These are phyloP conservation scores for Irpex sp. DNA, from an alignment of 1,284 basidiomycete species.

Conservation along the genomic window DNA sequence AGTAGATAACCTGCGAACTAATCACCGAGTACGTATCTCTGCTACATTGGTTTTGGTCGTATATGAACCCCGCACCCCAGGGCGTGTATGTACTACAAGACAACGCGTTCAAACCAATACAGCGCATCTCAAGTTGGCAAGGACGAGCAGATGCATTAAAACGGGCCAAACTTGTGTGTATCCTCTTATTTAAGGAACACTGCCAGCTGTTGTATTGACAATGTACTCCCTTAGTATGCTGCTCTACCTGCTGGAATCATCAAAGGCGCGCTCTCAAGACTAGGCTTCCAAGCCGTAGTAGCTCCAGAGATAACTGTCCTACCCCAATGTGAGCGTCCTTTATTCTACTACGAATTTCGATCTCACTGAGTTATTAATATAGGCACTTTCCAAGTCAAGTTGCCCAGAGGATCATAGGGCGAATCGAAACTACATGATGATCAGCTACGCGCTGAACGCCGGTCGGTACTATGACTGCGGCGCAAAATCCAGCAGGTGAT, in stretches of 20 bases:
- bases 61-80: slow-evolving; percentile 33
- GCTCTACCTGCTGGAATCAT: slow-evolving; percentile 79
- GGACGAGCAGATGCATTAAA: slow-evolving; percentile 68
- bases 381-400: slow-evolving; percentile 80
- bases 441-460: neutral
- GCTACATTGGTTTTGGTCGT: neutral
- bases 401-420: slow-evolving; percentile 49
- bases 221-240: slow-evolving; percentile 51
- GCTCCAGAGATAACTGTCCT: slow-evolving; percentile 72
- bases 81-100: slow-evolving; percentile 94
- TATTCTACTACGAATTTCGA: too few species aligned
- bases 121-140: slow-evolving; percentile 73
- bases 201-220: neutral
- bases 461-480: slow-evolving; percentile 7
- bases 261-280: slow-evolving; percentile 70
- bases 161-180: slow-evolving; percentile 63
- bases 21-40: slow-evolving; percentile 66
- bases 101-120: slow-evolving; percentile 81
- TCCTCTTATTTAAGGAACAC: neutral
- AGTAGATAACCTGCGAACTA: slow-evolving; percentile 92
- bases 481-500: slow-evolving; percentile 64
- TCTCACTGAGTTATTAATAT: neutral
- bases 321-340: slow-evolving; percentile 86
- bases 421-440: neutral
- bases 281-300: slow-evolving; percentile 75